phyloP scores from a whole-genome alignment of 371 early-diverging fungal genomes.

The Actinomortierella wolfii region DNA sequence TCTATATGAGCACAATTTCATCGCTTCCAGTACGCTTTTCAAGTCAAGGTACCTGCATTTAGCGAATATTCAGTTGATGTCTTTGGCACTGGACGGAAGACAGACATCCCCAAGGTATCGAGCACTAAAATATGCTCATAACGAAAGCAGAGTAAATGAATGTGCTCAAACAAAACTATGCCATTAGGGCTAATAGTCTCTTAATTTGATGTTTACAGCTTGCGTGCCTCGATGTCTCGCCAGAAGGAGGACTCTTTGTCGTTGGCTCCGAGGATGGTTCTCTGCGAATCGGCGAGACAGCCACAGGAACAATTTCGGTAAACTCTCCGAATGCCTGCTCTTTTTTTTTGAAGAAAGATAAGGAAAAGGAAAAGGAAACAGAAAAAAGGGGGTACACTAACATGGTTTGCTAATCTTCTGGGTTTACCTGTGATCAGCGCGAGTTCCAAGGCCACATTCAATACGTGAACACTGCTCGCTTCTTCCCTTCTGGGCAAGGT shows the following conservation, averaged over 20 bases:
- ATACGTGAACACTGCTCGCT: constrained; percentile 67
- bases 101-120: constrained; percentile 30
- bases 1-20: too few species aligned
- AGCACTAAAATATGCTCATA: too few species aligned
- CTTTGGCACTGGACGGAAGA: constrained; percentile 36
- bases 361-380: not conserved
- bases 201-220: too few species aligned
- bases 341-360: not conserved
- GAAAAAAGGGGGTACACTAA: not conserved
- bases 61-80: constrained; percentile 25
- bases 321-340: not conserved
- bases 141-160: not conserved
- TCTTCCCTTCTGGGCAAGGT: constrained; percentile 81
- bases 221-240: constrained; percentile 56
- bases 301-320: constrained; percentile 50
- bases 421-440: constrained; percentile 32
- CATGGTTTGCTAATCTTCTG: not conserved
- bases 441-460: constrained; percentile 67
- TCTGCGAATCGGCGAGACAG: constrained; percentile 49
- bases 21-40: constrained; percentile 35
- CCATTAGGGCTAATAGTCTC: too few species aligned
- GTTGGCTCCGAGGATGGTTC: constrained; percentile 48
- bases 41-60: constrained; percentile 32
- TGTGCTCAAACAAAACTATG: too few species aligned
- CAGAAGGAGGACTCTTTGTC: constrained; percentile 59